These are phyloP conservation scores for Phytopythium boreale DNA, from an alignment of 352 stramenopile genomes.

Conservation along the genomic window DNA sequence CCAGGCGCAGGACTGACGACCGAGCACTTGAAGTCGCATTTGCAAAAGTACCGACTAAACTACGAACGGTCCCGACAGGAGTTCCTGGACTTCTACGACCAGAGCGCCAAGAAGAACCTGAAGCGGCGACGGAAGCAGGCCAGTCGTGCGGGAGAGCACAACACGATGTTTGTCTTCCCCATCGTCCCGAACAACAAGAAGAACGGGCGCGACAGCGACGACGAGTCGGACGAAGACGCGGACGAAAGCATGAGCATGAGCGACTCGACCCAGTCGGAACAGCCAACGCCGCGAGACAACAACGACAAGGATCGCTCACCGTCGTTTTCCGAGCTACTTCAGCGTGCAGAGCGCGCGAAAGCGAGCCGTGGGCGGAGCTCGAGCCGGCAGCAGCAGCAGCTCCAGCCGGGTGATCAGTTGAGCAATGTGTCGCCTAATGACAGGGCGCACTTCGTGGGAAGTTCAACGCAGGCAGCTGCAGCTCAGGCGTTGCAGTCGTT, in stretches of 20 bases:
- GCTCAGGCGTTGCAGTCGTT: slow-evolving; percentile 2
- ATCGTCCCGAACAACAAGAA: slow-evolving; percentile 58
- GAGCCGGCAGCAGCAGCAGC: background rate
- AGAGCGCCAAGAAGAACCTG: slow-evolving; percentile 61
- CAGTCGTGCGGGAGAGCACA: slow-evolving; percentile 40
- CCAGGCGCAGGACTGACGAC: slow-evolving; percentile 67
- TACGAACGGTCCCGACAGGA: slow-evolving; percentile 82
- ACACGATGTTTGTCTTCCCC: slow-evolving; percentile 80
- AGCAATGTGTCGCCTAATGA: background rate
- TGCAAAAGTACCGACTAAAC: slow-evolving; percentile 89
- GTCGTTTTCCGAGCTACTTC: slow-evolving; percentile 4
- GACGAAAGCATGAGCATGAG: slow-evolving; percentile 15
- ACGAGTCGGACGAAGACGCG: slow-evolving; percentile 36
- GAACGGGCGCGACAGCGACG: slow-evolving; percentile 26
- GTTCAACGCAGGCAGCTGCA: background rate
- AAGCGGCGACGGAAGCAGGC: slow-evolving; percentile 44
- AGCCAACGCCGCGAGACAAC: slow-evolving; percentile 5
- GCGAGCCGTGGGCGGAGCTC: background rate
- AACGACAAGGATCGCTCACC: background rate
- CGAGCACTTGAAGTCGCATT: slow-evolving; percentile 84
- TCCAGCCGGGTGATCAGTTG: background rate
- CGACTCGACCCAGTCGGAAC: slow-evolving; percentile 9
- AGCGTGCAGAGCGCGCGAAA: background rate
- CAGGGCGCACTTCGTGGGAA: background rate
- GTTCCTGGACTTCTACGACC: slow-evolving; percentile 86